These are phyloP conservation scores for Lactarius evosmus DNA, from an alignment of 768 basidiomycete species.

Conservation along the genomic window DNA sequence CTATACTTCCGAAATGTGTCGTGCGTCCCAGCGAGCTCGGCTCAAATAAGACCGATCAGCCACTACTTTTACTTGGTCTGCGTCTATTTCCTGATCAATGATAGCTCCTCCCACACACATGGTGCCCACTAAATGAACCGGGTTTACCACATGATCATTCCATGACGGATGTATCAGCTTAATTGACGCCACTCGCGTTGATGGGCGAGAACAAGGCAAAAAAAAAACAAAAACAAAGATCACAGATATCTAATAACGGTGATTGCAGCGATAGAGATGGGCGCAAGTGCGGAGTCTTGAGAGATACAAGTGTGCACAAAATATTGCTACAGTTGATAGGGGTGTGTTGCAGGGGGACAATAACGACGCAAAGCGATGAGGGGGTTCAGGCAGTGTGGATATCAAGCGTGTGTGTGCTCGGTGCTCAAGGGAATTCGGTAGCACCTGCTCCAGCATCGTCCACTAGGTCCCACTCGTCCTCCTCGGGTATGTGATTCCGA, in stretches of 20 bases:
- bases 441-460: conserved; percentile 25
- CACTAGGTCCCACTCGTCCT: conserved; percentile 28
- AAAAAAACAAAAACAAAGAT: background rate
- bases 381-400: background rate
- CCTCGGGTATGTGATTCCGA: conserved; percentile 26
- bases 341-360: background rate
- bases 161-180: background rate
- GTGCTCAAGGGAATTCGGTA: conserved; percentile 15
- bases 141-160: background rate
- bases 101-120: background rate
- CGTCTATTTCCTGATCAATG: background rate
- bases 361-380: background rate
- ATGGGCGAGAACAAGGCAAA: background rate
- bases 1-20: background rate
- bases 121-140: background rate
- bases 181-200: conserved; percentile 2
- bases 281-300: conserved; percentile 2
- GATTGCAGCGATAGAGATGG: background rate
- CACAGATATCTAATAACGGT: background rate
- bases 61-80: conserved; percentile 4
- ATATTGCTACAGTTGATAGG: conserved; percentile 22
- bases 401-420: background rate
- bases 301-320: conserved; percentile 11
- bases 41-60: background rate
- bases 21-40: background rate